A percentile compares a stretch with the other conserved stretches of the same genome.
These are phyloP conservation scores for Adansonia grandidieri DNA, from an alignment of 441 rosid species.

Conservation along the genomic window DNA sequence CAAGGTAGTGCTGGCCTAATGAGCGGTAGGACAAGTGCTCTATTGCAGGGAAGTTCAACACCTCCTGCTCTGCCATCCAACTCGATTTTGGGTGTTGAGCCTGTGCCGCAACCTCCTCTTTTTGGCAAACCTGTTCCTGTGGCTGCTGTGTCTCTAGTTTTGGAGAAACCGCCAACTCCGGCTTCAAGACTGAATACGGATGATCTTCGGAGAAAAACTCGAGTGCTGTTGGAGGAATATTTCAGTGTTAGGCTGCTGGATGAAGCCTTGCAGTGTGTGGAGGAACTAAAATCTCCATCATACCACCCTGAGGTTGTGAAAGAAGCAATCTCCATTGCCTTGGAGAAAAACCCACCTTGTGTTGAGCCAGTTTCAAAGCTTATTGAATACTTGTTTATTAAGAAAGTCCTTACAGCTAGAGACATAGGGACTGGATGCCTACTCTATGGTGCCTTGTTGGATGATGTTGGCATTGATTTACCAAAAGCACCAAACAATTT, in stretches of 20 bases:
- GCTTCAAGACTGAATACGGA: conserved; percentile 46
- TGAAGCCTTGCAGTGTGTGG: conserved; percentile 78
- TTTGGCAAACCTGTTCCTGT: conserved; percentile 33
- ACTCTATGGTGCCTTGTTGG: conserved; percentile 68
- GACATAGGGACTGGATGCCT: conserved; percentile 74
- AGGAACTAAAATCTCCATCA: conserved; percentile 68
- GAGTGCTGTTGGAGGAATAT: conserved; percentile 72
- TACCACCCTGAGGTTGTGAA: conserved; percentile 82
- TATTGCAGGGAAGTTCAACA: conserved; percentile 57
- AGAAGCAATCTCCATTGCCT: conserved; percentile 72
- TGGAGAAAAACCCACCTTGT: conserved; percentile 72
- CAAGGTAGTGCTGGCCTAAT: conserved; percentile 72
- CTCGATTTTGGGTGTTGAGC: conserved; percentile 35
- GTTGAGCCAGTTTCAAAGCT: conserved; percentile 58
- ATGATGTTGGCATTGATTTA: conserved; percentile 81
- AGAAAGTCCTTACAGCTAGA: conserved; percentile 53
- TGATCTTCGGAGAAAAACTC: conserved; percentile 62
- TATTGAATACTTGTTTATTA: conserved; percentile 51
- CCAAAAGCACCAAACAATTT: conserved; percentile 82
- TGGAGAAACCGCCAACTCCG: conserved; percentile 49
- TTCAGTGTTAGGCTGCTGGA: conserved; percentile 57
- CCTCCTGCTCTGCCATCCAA: conserved; percentile 40
- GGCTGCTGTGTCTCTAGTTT: conserved; percentile 35
- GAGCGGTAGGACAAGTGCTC: conserved; percentile 71
- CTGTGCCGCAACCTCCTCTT: conserved; percentile 37